phyloP scores from a whole-genome alignment of 2,329 filamentous ascomycete genomes.

The Pseudocercospora cruenta region DNA sequence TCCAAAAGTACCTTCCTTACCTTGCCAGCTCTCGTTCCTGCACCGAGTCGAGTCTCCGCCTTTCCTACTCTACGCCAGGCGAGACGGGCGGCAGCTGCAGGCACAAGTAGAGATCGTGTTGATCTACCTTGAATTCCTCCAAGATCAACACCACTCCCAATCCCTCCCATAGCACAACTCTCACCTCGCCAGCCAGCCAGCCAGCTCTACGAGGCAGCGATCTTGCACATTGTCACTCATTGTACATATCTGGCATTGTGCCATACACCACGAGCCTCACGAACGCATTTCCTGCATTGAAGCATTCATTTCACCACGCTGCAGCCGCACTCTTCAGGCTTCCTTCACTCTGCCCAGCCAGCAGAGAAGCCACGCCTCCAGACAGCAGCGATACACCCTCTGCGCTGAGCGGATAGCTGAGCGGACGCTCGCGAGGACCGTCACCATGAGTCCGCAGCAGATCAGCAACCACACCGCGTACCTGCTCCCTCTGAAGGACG shows the following conservation, averaged over 20 bases:
- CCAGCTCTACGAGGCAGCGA: conserved; percentile 22
- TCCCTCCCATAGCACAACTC: conserved; percentile 8
- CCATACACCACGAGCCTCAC: conserved; percentile 19
- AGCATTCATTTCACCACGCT: neutral
- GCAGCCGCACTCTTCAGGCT: neutral
- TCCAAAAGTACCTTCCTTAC: neutral
- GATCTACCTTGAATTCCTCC: neutral
- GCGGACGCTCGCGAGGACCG: neutral
- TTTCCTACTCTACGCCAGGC: neutral
- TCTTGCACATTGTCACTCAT: conserved; percentile 19
- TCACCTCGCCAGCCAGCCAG: conserved; percentile 7
- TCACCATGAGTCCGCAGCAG: conserved; percentile 43
- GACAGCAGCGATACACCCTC: neutral
- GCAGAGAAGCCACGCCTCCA: neutral
- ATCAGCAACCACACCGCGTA: conserved; percentile 62
- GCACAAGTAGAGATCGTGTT: neutral
- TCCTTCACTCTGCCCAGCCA: conserved; percentile 3
- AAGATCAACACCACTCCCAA: conserved; percentile 2
- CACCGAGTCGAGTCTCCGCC: neutral
- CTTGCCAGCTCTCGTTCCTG: neutral
- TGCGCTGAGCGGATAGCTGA: neutral
- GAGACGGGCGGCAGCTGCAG: neutral
- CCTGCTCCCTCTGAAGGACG: conserved; percentile 85
- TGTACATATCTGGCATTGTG: conserved; percentile 18
- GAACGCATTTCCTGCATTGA: neutral